These are phyloP conservation scores for Alternaria rosae DNA, from an alignment of 2,329 filamentous ascomycete genomes.

Conservation along the genomic window DNA sequence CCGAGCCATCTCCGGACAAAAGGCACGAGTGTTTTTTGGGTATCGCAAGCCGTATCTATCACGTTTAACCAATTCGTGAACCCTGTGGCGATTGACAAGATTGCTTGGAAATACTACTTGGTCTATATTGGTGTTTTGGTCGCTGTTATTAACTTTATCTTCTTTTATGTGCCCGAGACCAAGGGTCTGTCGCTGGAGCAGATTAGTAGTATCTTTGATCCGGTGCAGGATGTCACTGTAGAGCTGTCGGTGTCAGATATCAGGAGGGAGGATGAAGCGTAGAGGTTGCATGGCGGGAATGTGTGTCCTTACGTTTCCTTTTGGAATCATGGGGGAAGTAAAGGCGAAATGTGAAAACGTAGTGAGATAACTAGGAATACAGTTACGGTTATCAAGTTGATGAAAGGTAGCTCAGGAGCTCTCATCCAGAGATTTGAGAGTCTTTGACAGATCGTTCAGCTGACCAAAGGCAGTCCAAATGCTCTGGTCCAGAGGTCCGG, in stretches of 20 bases:
- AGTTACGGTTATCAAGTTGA: too few species aligned
- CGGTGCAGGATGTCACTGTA: background rate
- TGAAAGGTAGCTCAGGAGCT: too few species aligned
- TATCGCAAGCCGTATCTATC: conserved; percentile 21
- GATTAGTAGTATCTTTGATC: conserved; percentile 21
- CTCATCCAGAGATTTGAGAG: too few species aligned
- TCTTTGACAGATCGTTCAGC: too few species aligned
- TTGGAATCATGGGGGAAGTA: too few species aligned
- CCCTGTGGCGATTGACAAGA: conserved; percentile 29
- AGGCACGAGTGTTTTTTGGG: conserved; percentile 27
- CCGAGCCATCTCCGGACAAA: conserved; percentile 37
- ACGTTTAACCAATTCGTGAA: conserved; percentile 29
- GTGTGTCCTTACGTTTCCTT: too few species aligned
- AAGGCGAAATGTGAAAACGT: too few species aligned
- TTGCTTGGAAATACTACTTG: conserved; percentile 34
- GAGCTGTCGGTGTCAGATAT: background rate
- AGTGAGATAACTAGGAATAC: too few species aligned
- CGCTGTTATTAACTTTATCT: conserved; percentile 15
- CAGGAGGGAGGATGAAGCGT: background rate
- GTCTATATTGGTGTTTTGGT: conserved; percentile 31
- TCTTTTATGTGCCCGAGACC: conserved; percentile 25
- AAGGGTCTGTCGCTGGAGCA: conserved; percentile 27
- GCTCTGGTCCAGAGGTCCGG: too few species aligned
- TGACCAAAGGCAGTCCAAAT: too few species aligned
- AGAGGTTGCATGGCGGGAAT: background rate